Base-by-base conservation (phyloP, 306 rosid genomes). In the Cucurbita pepo region DNA sequence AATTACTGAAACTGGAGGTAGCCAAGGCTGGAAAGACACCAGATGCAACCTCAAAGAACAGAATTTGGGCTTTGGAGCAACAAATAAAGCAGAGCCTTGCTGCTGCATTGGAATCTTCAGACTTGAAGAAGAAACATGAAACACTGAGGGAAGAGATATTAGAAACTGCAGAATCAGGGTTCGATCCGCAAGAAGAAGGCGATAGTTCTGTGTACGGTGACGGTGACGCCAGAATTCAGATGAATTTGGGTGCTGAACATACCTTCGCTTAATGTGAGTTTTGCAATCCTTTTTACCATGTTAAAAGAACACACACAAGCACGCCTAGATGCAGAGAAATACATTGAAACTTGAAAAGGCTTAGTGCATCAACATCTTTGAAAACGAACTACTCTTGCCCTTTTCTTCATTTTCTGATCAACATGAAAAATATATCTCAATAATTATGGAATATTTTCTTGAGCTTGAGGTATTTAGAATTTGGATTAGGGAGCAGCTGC, bases 21-120 rank as follows among this genome's bases (percentile, higher is more conserved):
- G 89, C 85, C 12, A 87, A 82, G 88, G 90, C 90, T 69, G 88
- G 86, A 56, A 82, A 75, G 69, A 78, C 80, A 10, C 94, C 92
- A 11, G 85, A 83, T 85, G 8, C 51, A 21, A 88, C 80, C 53
- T 81, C 95, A 15, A 81, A 80, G 80, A 87, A 76, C 56, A 90
- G 83, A 83, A 87, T 94, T 79, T 70, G 43, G 45, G 83, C 87
- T 80, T 82, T 94, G 85, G 80, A 74, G 83, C 84, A 85, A 73
- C 84, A 84, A 79, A 85, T 94, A 80, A 89, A 85, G 79, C 80
- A 74, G 81, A 78, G 82, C 83, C 78, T 89, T 74, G 84, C 36
- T 7, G 86, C 88, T 72, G 89, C 89, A 12, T 19, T 90, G 79
- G 90, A 73, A 37, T 77, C 92, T 4, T 85, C 92, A 38, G 60